Base-by-base conservation (phyloP, 1,139 yeast genomes). In the Kodamaea ohmeri region DNA sequence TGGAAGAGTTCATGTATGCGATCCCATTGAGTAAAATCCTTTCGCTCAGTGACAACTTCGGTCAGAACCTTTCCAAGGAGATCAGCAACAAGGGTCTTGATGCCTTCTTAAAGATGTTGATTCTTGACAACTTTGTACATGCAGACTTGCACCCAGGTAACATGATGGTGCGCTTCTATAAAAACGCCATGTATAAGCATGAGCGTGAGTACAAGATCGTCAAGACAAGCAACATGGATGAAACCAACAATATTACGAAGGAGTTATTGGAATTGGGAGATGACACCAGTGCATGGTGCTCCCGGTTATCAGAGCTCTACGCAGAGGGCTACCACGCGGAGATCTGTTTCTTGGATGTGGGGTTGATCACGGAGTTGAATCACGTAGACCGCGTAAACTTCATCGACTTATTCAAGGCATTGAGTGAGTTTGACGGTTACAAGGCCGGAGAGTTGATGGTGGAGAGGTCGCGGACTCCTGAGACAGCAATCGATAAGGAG, bases 111-210 rank as follows among this genome's bases (percentile, higher is more conserved):
- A 85, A 89, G 53, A 92, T 94, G 99, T 71, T 92, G 45, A 81
- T 92, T 43, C 65, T 90, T 40, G 96, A 92, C 61, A 89, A 92
- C 58, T 92, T 92, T 58, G 88, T 90, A 32, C 98, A 92, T 59
- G 94, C 97, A 0, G 98, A 92, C 61, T 69, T 92, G 43, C 98
- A 92, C 52, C 97, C 98, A 0, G 99, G 99, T 1, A 92, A 92
- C 59, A 87, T 92, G 57, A 79, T 90, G 71, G 78, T 92, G 4
- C 66, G 92, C 37, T 83, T 90, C 50, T 76, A 83, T 51, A 78
- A 78, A 43, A 72, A 71, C 46, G 74, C 69, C 46, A 47, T 63
- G 40, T 71, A 60, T 45, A 65, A 58, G 41, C 75, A 69, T 42
- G 71, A 67, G 43, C 67, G 64, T 47, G 76, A 71, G 44, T 71